A percentile compares a stretch with the other conserved stretches of the same genome.
phyloP scores from a whole-genome alignment of 192 early-diverging fungal species.

The Linderina pennispora region DNA sequence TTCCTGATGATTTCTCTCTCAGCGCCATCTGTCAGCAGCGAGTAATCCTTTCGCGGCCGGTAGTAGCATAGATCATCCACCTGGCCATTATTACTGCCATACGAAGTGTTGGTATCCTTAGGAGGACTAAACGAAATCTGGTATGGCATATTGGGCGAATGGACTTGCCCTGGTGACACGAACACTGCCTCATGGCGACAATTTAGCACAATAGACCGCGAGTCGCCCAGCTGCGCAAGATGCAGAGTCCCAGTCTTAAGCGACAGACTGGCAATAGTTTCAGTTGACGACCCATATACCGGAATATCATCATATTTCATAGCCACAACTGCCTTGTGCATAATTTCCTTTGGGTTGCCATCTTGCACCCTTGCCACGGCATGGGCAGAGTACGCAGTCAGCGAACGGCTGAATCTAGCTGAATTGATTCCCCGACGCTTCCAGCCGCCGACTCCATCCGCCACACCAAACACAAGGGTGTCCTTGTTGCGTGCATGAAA shows the following conservation, averaged over 20 bases:
- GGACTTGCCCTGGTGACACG: constrained; percentile 39
- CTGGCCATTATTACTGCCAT: neutral
- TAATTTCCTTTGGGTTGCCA: constrained; percentile 34
- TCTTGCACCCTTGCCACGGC: constrained; percentile 22
- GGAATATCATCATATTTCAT: constrained; percentile 34
- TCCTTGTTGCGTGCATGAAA: constrained; percentile 36
- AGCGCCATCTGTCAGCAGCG: constrained; percentile 13
- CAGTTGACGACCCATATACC: constrained; percentile 36
- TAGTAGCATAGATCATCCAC: constrained; percentile 27
- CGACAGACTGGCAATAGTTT: constrained; percentile 24
- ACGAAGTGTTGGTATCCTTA: neutral
- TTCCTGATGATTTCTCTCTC: too few species aligned
- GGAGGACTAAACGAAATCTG: constrained; percentile 37
- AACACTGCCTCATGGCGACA: constrained; percentile 11
- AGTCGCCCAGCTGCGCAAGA: constrained; percentile 43
- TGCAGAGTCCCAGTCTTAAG: constrained; percentile 17
- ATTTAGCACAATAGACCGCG: constrained; percentile 29
- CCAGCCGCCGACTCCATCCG: constrained; percentile 48
- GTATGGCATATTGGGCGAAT: constrained; percentile 44
- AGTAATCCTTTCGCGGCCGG: constrained; percentile 34
- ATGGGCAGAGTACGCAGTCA: constrained; percentile 31
- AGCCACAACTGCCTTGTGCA: constrained; percentile 31
- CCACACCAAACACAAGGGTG: constrained; percentile 37
- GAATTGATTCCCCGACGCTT: constrained; percentile 41
- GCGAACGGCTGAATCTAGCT: constrained; percentile 37